Base-by-base conservation (phyloP, 1,139 yeast genomes). In the Yamadazyma atmosphaerica region DNA sequence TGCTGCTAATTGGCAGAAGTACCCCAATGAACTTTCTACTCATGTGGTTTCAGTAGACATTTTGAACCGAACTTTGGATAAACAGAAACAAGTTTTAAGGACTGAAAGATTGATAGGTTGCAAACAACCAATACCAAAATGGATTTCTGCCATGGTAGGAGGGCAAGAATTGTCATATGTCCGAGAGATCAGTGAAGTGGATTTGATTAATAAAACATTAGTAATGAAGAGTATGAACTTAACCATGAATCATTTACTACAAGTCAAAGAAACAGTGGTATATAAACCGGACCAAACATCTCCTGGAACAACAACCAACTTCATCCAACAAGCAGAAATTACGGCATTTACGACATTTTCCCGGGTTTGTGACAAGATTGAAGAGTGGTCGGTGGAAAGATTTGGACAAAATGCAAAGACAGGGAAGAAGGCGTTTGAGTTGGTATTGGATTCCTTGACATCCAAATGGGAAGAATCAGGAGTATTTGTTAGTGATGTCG, bases 41-140 rank as follows among this genome's bases (percentile, higher is more conserved):
- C 98, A 92, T 63, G 98, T 92, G n/a, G 83, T 88, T 13, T 94
- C 95, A 1, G 98, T 92, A 5, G 98, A 92, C 60, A 87, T 88
- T 2, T 65, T 92, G 35, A 68, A 83, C 43, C 72, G 98, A 43
- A 86, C 83, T 49, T 58, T 88, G 22, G 79, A 83, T 52, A 65
- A 74, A 1, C 61, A 60, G 7, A 73, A 77, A 1, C 76, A 80
- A 15, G 70, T 79, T 0, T 69, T 92, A 37, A 73, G 85, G 21
- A 84, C 96, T 0, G 98, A 92, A 62, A 72, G 98, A 44, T 71
- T 92, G 38, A 87, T 92, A 48, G 92, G 95, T 1, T 87, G 96
- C 60, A 79, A 86, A 50, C 98, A 92, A 58, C 74, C 86, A 9
- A 83, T 90, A 30, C 98, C 98, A 0, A 58, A 65, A 31, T 92